phyloP scores from a whole-genome alignment of 2,329 filamentous ascomycete genomes.

The Trichoderma guizhouense region DNA sequence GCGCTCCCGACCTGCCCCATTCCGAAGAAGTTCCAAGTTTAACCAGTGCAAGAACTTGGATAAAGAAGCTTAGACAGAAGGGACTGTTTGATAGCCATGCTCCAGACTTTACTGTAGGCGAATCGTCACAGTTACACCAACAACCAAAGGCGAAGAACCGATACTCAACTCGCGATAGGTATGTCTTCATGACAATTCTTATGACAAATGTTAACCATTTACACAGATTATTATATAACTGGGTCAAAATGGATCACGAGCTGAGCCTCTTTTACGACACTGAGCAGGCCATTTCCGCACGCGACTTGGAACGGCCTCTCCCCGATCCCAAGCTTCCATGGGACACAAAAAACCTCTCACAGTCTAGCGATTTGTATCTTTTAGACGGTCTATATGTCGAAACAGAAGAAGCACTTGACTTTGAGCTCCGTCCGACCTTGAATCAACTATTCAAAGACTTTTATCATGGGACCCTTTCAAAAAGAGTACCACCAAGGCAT shows the following conservation, averaged over 20 bases:
- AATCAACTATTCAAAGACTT: slow-evolving; percentile 5
- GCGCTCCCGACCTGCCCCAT: neutral
- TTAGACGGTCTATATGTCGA: neutral
- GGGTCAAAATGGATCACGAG: slow-evolving; percentile 73
- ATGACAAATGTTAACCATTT: neutral
- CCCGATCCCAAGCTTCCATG: slow-evolving; percentile 61
- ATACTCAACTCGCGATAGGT: neutral
- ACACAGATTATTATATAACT: slow-evolving; percentile 66
- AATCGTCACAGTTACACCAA: neutral
- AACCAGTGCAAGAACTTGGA: neutral
- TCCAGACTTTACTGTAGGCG: neutral
- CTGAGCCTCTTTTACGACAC: slow-evolving; percentile 64
- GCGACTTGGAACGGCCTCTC: slow-evolving; percentile 62
- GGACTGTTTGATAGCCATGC: neutral
- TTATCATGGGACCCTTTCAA: neutral
- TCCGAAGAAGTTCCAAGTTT: neutral
- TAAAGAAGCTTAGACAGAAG: neutral
- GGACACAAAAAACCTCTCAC: slow-evolving; percentile 27
- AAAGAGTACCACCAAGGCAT: neutral
- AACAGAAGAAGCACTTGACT: neutral
- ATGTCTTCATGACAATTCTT: neutral
- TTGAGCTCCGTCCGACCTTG: neutral
- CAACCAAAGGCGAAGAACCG: neutral
- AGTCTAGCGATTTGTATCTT: neutral
- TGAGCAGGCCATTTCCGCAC: slow-evolving; percentile 60